Conservation (phyloP, 169 alveolate species). For the Plasmodium blacklocki region DNA sequence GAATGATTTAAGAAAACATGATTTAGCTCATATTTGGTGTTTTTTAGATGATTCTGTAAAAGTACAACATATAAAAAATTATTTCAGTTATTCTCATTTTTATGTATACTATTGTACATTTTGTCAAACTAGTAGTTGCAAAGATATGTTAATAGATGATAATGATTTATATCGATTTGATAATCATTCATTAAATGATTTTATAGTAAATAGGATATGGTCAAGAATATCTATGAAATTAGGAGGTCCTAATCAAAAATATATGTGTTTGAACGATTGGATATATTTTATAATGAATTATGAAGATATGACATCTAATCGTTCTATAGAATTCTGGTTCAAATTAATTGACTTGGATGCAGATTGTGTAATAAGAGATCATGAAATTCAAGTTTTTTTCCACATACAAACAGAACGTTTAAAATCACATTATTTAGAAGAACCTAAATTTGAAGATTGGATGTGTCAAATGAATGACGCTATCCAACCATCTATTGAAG, state of each 20-base stretch:
- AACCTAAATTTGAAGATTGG: slow-evolving; percentile 78
- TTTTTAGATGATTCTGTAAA: slow-evolving; percentile 56
- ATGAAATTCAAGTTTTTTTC: slow-evolving; percentile 74
- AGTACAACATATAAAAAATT: slow-evolving; percentile 49
- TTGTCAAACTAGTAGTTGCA: slow-evolving; percentile 75
- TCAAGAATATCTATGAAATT: slow-evolving; percentile 55
- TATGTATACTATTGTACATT: slow-evolving; percentile 74
- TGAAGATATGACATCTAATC: slow-evolving; percentile 70
- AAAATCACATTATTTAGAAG: slow-evolving; percentile 75
- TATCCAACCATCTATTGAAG: slow-evolving; percentile 68
- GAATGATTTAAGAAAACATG: slow-evolving; percentile 42
- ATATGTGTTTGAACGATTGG: slow-evolving; percentile 75
- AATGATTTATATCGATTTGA: slow-evolving; percentile 71
- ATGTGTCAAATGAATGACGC: slow-evolving; percentile 77
- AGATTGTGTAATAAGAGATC: slow-evolving; percentile 74
- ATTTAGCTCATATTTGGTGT: slow-evolving; percentile 75
- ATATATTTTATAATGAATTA: slow-evolving; percentile 72
- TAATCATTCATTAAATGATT: slow-evolving; percentile 71
- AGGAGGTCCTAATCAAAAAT: slow-evolving; percentile 74
- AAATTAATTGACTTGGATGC: slow-evolving; percentile 73
- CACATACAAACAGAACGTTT: slow-evolving; percentile 70
- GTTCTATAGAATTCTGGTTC: slow-evolving; percentile 74
- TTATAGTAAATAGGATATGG: slow-evolving; percentile 75
- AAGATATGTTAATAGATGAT: slow-evolving; percentile 76
- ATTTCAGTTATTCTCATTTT: slow-evolving; percentile 74